Evolutionary conservation across 1,139 yeast genomes (phyloP), one percentile per base, ranked within the genome.

Genomic region (Candida tropicalis): DNA sequence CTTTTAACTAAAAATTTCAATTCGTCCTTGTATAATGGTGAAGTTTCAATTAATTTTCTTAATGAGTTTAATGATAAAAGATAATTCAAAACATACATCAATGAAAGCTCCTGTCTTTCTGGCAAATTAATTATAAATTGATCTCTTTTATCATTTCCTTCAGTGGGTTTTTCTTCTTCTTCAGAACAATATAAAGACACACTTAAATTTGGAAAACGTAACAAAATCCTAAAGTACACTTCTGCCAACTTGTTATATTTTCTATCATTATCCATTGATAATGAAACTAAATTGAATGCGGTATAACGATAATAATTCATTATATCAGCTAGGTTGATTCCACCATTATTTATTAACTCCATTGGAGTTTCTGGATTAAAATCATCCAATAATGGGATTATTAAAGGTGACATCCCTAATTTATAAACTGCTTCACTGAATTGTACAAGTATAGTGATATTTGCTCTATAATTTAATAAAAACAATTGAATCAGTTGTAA

Each of bases 91-190:
- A 66, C 44, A 40, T 55, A 70, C 46, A 68, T 39, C 40, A 69
- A 52, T 3, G 75, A 59, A 9, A 69, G 56, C 44, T 70, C 75
- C 39, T 65, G 70, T 41, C 75, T 55, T 36, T 61, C 66, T 4
- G 38, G 16, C n/a, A 55, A 34, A 24, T 34, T 39, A 8, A 52
- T 16, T 4, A 56, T 43, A 16, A 36, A 41, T 11, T 45, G 43
- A 11, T 46, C 48, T 13, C 37, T 34, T 11, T 17, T 4, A 13
- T 20, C 35, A 15, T 35, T 43, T 6, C 25, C 32, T 5, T 26
- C 4, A 16, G 9, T 20, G n/a, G 13, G 18, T 29, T 43, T 42
- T 15, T 43, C 33, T 13, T 26, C 32, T 18, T 41, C 51, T 23
- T 41, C 51, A 32, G 42, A 20, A 26, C 27, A 32, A 32, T 46